Base-by-base conservation (phyloP, 805 yeast species). In the Trichomonascus vanleenenianus region DNA sequence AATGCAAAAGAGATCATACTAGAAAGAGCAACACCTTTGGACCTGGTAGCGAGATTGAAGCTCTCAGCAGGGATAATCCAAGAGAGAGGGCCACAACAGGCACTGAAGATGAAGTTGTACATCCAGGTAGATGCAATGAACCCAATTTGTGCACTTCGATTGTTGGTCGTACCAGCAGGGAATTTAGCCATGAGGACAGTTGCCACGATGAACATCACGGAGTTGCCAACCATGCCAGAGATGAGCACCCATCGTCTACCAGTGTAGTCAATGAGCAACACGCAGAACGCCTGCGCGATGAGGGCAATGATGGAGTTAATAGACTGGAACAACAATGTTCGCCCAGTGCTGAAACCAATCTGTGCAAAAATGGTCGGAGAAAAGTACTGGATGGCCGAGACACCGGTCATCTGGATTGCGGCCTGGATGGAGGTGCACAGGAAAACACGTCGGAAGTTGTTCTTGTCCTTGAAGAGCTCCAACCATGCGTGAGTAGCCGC, bases 21-120 rank as follows among this genome's bases (percentile, higher is more conserved):
- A 40, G 11, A 70, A 44, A 76, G 71, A 12, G 84, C 74, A 79
- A 78, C 77, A 54, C 84, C 84, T 43, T 74, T 64, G 10, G 81
- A 71, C 63, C 85, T 73, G 34, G 79, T 70, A 44, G 73, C 70
- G 51, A 75, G 62, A 33, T 74, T 75, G 57, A 75, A 79, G 11
- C 75, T 72, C 57, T 79, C 85, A 3, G 85, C 71, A 1, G 85
- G 85, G 48, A 76, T 61, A 30, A 78, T 82, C 85, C 85, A 79
- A 1, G 84, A 78, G 55, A 78, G 68, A 51, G 63, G 63, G 12
- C 62, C 63, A 40, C 56, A 49, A 35, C 55, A 50, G 32, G 47
- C 51, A 16, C 52, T 43, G 51, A 59, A 59, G 22, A 54, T 52
- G 36, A 59, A 56, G 47, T 57, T 56, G 43, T 51, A 59, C 38